These are phyloP conservation scores for Gonapodya prolifera DNA, from an alignment of 192 early-diverging fungal genomes.

Conservation along the genomic window DNA sequence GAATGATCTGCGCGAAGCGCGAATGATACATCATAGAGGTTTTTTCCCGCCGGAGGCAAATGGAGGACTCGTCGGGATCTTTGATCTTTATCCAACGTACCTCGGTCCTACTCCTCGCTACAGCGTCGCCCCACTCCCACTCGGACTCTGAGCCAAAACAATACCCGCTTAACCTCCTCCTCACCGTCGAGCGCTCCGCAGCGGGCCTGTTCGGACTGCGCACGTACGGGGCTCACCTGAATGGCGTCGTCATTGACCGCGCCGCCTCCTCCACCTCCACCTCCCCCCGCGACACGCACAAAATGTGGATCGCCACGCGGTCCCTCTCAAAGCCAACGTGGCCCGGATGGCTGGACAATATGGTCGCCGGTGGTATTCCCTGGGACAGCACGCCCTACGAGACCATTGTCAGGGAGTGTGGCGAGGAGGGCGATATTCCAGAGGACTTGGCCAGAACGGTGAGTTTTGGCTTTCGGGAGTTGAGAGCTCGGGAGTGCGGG, in stretches of 20 bases:
- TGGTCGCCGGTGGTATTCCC: conserved; percentile 67
- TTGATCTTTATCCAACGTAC: too few species aligned
- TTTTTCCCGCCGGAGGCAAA: too few species aligned
- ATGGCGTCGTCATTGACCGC: conserved; percentile 45
- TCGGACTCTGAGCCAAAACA: background rate
- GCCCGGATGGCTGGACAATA: conserved; percentile 70
- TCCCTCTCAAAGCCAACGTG: conserved; percentile 70
- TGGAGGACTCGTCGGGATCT: too few species aligned
- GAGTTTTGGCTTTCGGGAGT: too few species aligned
- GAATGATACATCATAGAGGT: too few species aligned
- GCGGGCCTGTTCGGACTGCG: conserved; percentile 68
- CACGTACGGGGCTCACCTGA: conserved; percentile 82
- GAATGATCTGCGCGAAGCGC: too few species aligned
- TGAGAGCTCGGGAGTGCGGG: too few species aligned
- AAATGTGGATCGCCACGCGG: conserved; percentile 83
- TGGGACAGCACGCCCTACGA: conserved; percentile 39
- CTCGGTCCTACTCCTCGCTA: too few species aligned
- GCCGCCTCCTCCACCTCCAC: conserved; percentile 7
- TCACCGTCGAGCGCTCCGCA: conserved; percentile 70
- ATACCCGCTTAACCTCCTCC: conserved; percentile 20
- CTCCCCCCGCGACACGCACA: conserved; percentile 10
- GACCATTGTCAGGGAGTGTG: conserved; percentile 73
- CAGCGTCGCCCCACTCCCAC: too few species aligned
- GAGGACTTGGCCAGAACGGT: conserved; percentile 35
- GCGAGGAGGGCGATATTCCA: conserved; percentile 75